A percentile compares a stretch with the other conserved stretches of the same genome.
phyloP scores from a whole-genome alignment of 2,329 filamentous ascomycete genomes.

The Xylariaceae sp. region DNA sequence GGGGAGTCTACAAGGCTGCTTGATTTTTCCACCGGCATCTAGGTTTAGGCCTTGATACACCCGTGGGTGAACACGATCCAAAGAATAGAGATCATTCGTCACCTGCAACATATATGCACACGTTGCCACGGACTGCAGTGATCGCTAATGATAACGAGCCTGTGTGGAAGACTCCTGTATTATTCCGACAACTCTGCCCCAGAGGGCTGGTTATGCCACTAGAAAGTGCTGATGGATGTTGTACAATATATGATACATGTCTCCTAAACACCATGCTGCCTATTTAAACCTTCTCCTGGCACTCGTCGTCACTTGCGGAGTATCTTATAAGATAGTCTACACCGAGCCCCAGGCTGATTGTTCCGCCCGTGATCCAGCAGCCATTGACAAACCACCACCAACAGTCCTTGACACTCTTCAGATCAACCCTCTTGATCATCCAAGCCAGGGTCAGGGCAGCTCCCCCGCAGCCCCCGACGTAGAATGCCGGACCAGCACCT shows the following conservation, averaged over 20 bases:
- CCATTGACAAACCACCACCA: conserved; percentile 75
- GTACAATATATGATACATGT: not conserved
- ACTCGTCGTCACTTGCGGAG: conserved; percentile 22
- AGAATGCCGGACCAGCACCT: conserved; percentile 63
- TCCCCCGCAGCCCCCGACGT: conserved; percentile 59
- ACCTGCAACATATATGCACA: conserved; percentile 14
- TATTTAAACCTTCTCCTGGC: too few species aligned
- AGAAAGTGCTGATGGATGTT: too few species aligned
- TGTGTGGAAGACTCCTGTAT: too few species aligned
- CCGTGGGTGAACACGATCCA: conserved; percentile 27
- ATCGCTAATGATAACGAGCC: too few species aligned
- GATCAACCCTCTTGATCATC: conserved; percentile 61
- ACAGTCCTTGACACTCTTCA: conserved; percentile 59
- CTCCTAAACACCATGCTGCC: too few species aligned
- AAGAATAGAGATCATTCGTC: conserved; percentile 27
- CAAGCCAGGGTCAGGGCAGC: conserved; percentile 51
- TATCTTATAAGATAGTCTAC: conserved; percentile 52
- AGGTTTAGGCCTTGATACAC: conserved; percentile 27
- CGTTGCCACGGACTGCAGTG: too few species aligned
- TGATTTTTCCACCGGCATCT: conserved; percentile 29
- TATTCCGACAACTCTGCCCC: too few species aligned
- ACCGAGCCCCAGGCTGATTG: conserved; percentile 50
- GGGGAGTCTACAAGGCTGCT: conserved; percentile 29
- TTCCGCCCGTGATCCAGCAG: conserved; percentile 60
- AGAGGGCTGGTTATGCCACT: too few species aligned